These are phyloP conservation scores for Xerocomellus chrysenteron DNA, from an alignment of 768 basidiomycete species.

Conservation along the genomic window DNA sequence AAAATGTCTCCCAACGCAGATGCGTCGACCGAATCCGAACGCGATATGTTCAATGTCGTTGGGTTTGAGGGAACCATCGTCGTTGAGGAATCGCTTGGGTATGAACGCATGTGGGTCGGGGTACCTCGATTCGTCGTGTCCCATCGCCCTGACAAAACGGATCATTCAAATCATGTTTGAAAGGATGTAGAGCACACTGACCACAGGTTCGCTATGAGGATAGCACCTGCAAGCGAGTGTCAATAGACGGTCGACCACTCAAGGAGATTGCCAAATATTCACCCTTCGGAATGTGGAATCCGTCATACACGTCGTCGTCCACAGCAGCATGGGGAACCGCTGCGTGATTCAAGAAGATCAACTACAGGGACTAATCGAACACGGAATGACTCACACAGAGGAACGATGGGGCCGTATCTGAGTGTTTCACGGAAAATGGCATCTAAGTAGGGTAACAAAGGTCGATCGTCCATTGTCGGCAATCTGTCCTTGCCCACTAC, in stretches of 20 bases:
- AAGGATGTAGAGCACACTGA: too few species aligned
- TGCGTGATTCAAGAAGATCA: neutral
- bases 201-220: neutral
- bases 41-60: too few species aligned
- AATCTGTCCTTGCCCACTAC: slow-evolving; percentile 1
- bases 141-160: too few species aligned
- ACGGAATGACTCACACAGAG: slow-evolving; percentile 1
- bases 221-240: neutral
- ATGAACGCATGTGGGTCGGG: too few species aligned
- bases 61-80: too few species aligned
- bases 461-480: slow-evolving; percentile 3
- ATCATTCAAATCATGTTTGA: too few species aligned
- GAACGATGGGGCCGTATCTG: neutral
- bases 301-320: slow-evolving; percentile 38
- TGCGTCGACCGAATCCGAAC: too few species aligned
- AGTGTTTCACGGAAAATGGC: slow-evolving; percentile 3
- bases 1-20: too few species aligned
- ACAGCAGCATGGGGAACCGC: slow-evolving; percentile 31
- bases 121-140: too few species aligned
- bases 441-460: slow-evolving; percentile 6
- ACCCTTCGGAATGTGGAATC: neutral
- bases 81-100: too few species aligned
- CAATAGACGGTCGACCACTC: neutral
- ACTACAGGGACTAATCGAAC: neutral
- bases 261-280: neutral